Percentiles rank a stretch among this genome's conserved stretches.
phyloP scores from a whole-genome alignment of 306 rosid genomes.

The Nissolia schottii region DNA sequence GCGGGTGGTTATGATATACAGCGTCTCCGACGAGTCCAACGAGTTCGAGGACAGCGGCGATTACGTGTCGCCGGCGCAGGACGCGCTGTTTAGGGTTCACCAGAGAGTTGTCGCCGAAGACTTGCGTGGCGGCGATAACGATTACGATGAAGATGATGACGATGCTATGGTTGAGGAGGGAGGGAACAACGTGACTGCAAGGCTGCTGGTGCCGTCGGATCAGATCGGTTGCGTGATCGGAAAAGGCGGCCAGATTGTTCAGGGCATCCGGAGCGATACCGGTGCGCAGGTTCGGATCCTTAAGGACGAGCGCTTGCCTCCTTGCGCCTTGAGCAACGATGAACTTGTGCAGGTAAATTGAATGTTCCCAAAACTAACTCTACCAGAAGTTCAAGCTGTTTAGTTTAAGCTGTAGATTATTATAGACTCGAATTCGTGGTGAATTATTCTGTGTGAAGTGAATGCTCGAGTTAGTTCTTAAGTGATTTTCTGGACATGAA shows the following conservation, averaged over 20 bases:
- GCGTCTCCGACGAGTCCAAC: slow-evolving; percentile 64
- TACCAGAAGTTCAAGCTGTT: not conserved
- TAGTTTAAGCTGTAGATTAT: not conserved
- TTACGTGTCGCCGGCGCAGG: slow-evolving; percentile 74
- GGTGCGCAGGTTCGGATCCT: slow-evolving; percentile 92
- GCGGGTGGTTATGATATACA: slow-evolving; percentile 78
- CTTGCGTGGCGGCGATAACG: slow-evolving; percentile 3
- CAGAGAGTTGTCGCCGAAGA: slow-evolving; percentile 84
- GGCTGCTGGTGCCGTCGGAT: slow-evolving; percentile 89
- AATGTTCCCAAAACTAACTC: not conserved
- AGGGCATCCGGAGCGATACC: slow-evolving; percentile 76
- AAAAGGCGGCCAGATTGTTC: slow-evolving; percentile 96
- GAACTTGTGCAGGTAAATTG: slow-evolving; percentile 82
- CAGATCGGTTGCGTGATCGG: slow-evolving; percentile 96
- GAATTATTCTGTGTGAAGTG: not conserved
- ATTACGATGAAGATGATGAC: slow-evolving; percentile 2
- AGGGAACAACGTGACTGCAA: slow-evolving; percentile 64
- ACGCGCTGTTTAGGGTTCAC: slow-evolving; percentile 72
- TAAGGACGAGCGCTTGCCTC: slow-evolving; percentile 84
- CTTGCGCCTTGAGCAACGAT: slow-evolving; percentile 76
- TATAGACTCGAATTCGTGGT: not conserved
- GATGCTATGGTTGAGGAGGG: slow-evolving; percentile 48
- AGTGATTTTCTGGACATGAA: not conserved
- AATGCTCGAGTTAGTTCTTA: not conserved
- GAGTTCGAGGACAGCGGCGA: slow-evolving; percentile 53